A percentile compares a stretch with the other conserved stretches of the same genome.
phyloP scores from a whole-genome alignment of 441 rosid species.

The Arabidopsis lyrata region DNA sequence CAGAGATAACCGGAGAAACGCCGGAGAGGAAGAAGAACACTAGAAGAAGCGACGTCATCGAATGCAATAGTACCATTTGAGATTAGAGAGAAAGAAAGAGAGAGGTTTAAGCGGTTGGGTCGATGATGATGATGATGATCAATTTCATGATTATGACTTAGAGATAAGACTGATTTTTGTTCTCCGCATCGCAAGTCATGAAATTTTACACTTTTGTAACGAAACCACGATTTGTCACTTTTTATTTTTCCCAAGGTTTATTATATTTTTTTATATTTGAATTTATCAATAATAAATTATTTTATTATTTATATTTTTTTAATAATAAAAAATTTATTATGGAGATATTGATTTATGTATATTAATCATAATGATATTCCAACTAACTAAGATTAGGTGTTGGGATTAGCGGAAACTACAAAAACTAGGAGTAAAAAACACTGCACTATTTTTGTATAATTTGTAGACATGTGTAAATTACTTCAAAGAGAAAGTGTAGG shows the following conservation, averaged over 20 bases:
- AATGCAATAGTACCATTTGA: background rate
- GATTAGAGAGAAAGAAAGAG: background rate
- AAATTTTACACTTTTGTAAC: background rate
- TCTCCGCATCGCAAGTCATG: slow-evolving; percentile 28
- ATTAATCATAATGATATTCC: slow-evolving; percentile 9
- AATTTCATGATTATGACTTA: slow-evolving; percentile 1
- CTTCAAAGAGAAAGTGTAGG: background rate
- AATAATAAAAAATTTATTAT: too few relatives aligned
- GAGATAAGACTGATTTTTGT: background rate
- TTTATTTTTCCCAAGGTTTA: background rate
- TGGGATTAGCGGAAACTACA: background rate
- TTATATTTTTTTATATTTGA: background rate
- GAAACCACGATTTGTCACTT: background rate
- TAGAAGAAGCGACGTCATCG: slow-evolving; percentile 4
- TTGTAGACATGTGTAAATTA: background rate
- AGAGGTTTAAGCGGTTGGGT: slow-evolving; percentile 32
- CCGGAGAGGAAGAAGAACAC: slow-evolving; percentile 6
- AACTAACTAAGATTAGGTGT: background rate
- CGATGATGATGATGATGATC: background rate
- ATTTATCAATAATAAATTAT: too few relatives aligned
- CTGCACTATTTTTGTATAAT: background rate
- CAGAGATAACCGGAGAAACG: slow-evolving; percentile 51
- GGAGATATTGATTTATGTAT: too few relatives aligned
- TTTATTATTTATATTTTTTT: too few relatives aligned
- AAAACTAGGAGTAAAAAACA: background rate